These are phyloP conservation scores for Globisporangium nodosum DNA, from an alignment of 352 stramenopile genomes.

Conservation along the genomic window DNA sequence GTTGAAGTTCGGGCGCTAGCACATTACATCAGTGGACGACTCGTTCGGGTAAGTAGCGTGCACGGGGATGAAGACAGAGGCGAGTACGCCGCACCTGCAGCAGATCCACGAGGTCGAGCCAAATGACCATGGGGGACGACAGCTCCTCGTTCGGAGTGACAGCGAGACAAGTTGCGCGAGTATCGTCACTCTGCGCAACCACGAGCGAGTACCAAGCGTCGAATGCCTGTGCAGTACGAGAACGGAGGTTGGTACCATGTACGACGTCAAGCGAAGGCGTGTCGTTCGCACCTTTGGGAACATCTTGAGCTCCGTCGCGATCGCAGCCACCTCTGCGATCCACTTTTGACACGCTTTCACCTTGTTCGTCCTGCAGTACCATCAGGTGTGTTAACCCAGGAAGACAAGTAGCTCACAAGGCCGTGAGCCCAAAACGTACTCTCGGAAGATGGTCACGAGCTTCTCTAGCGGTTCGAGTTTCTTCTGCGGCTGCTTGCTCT, in stretches of 20 bases:
- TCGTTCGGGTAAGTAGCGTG: too few species aligned
- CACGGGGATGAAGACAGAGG: too few species aligned
- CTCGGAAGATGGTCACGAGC: slow-evolving; percentile 63
- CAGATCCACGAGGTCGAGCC: slow-evolving; percentile 69
- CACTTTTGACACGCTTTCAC: slow-evolving; percentile 78
- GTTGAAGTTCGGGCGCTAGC: slow-evolving; percentile 44
- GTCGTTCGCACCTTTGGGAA: slow-evolving; percentile 29
- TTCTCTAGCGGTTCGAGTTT: slow-evolving; percentile 70
- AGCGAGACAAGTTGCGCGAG: slow-evolving; percentile 34
- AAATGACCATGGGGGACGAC: slow-evolving; percentile 48
- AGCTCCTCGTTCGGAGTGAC: slow-evolving; percentile 63
- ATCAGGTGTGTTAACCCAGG: not conserved
- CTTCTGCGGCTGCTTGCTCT: slow-evolving; percentile 38
- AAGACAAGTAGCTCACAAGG: too few species aligned
- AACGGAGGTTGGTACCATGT: not conserved
- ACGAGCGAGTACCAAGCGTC: slow-evolving; percentile 76
- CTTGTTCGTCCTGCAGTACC: slow-evolving; percentile 51
- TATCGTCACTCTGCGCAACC: slow-evolving; percentile 14
- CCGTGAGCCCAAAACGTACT: slow-evolving; percentile 16
- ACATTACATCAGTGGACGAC: not conserved
- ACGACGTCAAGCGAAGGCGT: not conserved
- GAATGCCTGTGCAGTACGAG: slow-evolving; percentile 40
- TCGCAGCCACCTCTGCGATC: slow-evolving; percentile 55
- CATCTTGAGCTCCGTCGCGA: slow-evolving; percentile 46
- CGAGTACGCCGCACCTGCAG: slow-evolving; percentile 44